These are phyloP conservation scores for Myriosclerotinia curreyana DNA, from an alignment of 2,329 filamentous ascomycete genomes.

Conservation along the genomic window DNA sequence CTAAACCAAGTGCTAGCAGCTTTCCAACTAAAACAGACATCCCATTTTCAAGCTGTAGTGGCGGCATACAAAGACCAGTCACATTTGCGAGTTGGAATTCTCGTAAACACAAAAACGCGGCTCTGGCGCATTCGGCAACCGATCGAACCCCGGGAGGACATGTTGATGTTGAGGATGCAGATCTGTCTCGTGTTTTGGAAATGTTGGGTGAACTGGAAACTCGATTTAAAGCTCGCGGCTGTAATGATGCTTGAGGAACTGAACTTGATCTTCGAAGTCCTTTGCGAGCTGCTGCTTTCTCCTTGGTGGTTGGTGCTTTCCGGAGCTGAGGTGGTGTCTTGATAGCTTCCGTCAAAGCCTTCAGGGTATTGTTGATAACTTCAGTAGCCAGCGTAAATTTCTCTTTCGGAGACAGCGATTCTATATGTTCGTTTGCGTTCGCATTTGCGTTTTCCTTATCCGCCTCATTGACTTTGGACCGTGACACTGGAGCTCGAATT, in stretches of 20 bases:
- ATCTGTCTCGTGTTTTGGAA: constrained; percentile 44
- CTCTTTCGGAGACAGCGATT: constrained; percentile 54
- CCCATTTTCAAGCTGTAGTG: constrained; percentile 68
- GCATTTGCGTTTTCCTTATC: constrained; percentile 29
- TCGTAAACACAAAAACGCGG: constrained; percentile 64
- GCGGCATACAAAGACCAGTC: constrained; percentile 53
- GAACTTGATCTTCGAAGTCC: constrained; percentile 54
- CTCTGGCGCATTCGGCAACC: constrained; percentile 59
- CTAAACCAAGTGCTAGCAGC: constrained; percentile 60
- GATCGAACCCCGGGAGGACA: constrained; percentile 40
- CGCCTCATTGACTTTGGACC: constrained; percentile 30
- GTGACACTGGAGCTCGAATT: constrained; percentile 27
- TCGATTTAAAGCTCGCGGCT: constrained; percentile 59
- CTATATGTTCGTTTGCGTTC: constrained; percentile 38
- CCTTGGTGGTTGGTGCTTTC: constrained; percentile 37
- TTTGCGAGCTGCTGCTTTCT: constrained; percentile 44
- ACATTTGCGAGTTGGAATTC: constrained; percentile 51
- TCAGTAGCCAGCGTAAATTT: constrained; percentile 68
- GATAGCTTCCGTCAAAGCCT: constrained; percentile 63
- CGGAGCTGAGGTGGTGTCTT: constrained; percentile 44
- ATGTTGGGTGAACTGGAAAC: constrained; percentile 56
- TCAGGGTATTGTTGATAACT: constrained; percentile 68
- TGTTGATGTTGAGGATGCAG: constrained; percentile 41
- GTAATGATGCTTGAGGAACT: constrained; percentile 58
- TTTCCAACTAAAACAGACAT: constrained; percentile 68